Percentiles rank a stretch among this genome's conserved stretches.
These are phyloP conservation scores for Exophiala dermatitidis DNA, from an alignment of 2,329 filamentous ascomycete genomes.

Conservation along the genomic window DNA sequence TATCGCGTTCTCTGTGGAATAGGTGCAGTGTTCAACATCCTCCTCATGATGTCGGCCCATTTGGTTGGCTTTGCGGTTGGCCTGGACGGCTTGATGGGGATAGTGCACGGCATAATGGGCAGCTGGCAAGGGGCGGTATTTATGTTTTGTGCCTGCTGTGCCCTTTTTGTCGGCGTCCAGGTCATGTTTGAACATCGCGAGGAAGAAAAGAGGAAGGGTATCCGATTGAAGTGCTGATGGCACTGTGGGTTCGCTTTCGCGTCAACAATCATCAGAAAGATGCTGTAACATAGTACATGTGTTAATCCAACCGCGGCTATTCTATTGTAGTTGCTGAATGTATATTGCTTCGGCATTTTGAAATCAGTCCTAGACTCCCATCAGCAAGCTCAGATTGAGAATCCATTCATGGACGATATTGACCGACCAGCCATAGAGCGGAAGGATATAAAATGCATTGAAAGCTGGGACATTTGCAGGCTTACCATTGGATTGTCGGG, in stretches of 20 bases:
- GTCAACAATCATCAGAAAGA: neutral
- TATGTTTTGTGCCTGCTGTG: constrained; percentile 60
- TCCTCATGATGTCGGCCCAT: constrained; percentile 96
- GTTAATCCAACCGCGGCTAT: no score
- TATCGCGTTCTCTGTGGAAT: constrained; percentile 76
- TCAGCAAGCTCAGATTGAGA: no score
- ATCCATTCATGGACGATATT: no score
- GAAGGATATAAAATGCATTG: no score
- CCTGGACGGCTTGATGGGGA: constrained; percentile 71
- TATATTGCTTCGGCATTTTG: no score
- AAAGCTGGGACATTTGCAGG: no score
- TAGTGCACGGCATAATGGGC: constrained; percentile 67
- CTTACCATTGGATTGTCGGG: neutral
- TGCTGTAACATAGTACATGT: neutral
- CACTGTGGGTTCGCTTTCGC: neutral
- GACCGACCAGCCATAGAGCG: no score
- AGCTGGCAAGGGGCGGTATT: constrained; percentile 72
- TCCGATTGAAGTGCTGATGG: constrained; percentile 68
- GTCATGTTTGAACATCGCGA: constrained; percentile 96
- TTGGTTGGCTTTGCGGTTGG: constrained; percentile 92
- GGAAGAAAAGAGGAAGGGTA: constrained; percentile 71
- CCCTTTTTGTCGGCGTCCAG: constrained; percentile 77
- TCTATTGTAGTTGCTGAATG: no score
- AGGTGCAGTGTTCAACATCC: constrained; percentile 72
- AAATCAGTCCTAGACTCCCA: no score